Base-by-base conservation (phyloP, 169 alveolate species). In the Plasmodium gonderi region DNA sequence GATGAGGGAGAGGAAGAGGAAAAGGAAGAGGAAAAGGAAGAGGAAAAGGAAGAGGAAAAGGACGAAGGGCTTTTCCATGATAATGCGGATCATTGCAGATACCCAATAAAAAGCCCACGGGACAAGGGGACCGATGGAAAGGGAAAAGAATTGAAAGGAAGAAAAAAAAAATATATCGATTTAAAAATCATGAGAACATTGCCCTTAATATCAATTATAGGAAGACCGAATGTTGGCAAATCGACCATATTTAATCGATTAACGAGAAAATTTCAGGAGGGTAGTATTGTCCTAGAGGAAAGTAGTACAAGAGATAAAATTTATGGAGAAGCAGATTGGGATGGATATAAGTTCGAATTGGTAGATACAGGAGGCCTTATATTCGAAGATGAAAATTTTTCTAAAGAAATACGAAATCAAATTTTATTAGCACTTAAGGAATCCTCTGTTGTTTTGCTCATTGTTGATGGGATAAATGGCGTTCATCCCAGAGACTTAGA, bases 211-310 rank as follows among this genome's bases (percentile, higher is more conserved):
- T 91, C 97, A 17, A 90, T 95, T 49, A 95, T 95, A 68, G 97
- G 97, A 0, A 67, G 97, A 40, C 94, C 97, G 8, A 95, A 95
- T 76, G 97, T 95, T 67, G 97, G 97, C 9, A 95, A 95, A 44
- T 95, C 97, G 20, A 91, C 96, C 47, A 68, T 95, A 49, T 95
- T 95, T 85, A 95, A 95, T 91, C 94, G 97, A 93, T 49, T 95
- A 1, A 92, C 97, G 8, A 90, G 93, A 45, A 92, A 95, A 95
- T 94, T 91, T 80, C 97, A 95, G 77, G 92, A 93, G 17, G 97
- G 97, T 26, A 95, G 96, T 80, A 93, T 95, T 38, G 97, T 95
- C 23, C 69, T 92, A 74, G 96, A 93, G 11, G 85, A 87, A 45
- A 92, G 96, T 31, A 95, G 96, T 12, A 95, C 97, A n/a, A 92